These are phyloP conservation scores for Xylariomycetidae sp. DNA, from an alignment of 2,329 filamentous ascomycete species.

Conservation along the genomic window DNA sequence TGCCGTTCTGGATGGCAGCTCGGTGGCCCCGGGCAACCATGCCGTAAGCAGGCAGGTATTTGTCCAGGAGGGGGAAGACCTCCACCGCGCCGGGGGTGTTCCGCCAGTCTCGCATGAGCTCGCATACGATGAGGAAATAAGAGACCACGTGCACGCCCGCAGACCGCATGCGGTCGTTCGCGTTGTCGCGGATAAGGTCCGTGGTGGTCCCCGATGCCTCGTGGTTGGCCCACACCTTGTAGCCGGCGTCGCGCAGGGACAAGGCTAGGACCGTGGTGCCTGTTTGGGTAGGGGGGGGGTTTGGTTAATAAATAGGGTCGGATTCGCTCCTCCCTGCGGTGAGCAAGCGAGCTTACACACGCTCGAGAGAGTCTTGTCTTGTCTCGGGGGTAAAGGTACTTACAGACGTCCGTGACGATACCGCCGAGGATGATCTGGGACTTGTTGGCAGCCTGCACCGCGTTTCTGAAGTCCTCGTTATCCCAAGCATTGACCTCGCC, in stretches of 20 bases:
- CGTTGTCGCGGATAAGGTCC: constrained; percentile 54
- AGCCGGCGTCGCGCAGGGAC: constrained; percentile 66
- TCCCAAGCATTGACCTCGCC: constrained; percentile 78
- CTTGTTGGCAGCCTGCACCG: constrained; percentile 60
- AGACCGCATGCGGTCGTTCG: constrained; percentile 61
- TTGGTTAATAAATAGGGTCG: too few relatives aligned
- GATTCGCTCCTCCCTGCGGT: too few relatives aligned
- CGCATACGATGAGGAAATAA: constrained; percentile 59
- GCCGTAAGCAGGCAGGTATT: constrained; percentile 62
- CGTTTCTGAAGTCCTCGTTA: constrained; percentile 61
- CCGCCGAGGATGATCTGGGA: constrained; percentile 69
- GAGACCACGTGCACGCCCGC: constrained; percentile 63
- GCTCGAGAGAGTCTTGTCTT: too few relatives aligned
- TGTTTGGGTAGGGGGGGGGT: constrained; percentile 2
- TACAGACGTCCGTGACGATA: constrained; percentile 70
- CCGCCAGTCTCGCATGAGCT: constrained; percentile 70
- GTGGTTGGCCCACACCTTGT: constrained; percentile 68
- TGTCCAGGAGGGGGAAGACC: constrained; percentile 60
- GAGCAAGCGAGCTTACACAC: too few relatives aligned
- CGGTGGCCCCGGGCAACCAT: constrained; percentile 58
- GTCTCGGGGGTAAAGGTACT: too few relatives aligned
- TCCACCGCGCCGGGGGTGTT: constrained; percentile 46
- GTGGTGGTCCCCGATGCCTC: constrained; percentile 67
- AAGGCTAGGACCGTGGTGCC: constrained; percentile 67
- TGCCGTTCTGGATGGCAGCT: constrained; percentile 56